Evolutionary conservation across 1,284 basidiomycete species (phyloP), one percentile per base, ranked within the genome.

Genomic region (Kwoniella shivajii): DNA sequence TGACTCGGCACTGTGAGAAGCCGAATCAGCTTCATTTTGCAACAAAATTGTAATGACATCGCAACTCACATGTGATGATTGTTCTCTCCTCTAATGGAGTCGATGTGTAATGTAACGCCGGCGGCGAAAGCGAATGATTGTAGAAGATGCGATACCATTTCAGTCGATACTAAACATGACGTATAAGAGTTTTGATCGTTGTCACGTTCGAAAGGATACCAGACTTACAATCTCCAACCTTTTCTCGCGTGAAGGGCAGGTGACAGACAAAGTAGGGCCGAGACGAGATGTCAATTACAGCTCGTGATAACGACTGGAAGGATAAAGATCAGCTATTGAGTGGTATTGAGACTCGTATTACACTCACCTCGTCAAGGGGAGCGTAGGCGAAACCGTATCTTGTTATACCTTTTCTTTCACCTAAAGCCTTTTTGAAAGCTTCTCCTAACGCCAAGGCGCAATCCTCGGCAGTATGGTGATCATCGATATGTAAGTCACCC

Each of bases 391-490:
- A 96, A 14, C 96, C 96, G 75, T 97, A 99, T 57, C 96, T 84
- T 72, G 86, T 86, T 73, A 99, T 99, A 11, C 96, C 96, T 61
- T 88, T 88, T 37, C 97, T 86, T 80, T 96, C 92, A 30, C 96
- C 95, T 33, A 99, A 81, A 16, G 96, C 96, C 75, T 91, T 82
- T 77, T 97, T 98, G 82, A 99, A 99, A 16, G 92, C 95, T 24
- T 88, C 86, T 13, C 94, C 94, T 10, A 98, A 83, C 4, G 92
- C 93, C 58, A 97, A 87, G 11, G 93, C 92, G 74, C 86, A 89
- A 79, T 97, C 94, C 84, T 97, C 93, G 83, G 95, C 92, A 43
- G 95, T 92, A 80, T 99, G 96, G 77, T 99, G 96, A 80, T 99
- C 96, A 79, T 99, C 96, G 61, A 99, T 97, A 85, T 88, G 91